phyloP scores from a whole-genome alignment of 2,329 filamentous ascomycete species.

The Penicillium sp. region DNA sequence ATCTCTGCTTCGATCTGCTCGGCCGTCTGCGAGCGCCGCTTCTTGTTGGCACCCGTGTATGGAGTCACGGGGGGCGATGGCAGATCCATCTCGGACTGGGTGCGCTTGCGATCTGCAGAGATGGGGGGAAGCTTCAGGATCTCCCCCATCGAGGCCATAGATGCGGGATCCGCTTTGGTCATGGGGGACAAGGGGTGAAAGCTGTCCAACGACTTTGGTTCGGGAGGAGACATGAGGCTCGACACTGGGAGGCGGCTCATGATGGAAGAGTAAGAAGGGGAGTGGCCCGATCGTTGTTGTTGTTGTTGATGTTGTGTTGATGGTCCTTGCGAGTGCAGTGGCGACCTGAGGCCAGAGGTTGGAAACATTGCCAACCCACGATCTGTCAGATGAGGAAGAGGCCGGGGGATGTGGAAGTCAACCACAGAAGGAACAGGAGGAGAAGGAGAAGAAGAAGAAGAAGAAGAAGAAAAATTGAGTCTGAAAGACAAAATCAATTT shows the following conservation, averaged over 20 bases:
- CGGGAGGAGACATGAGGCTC: conserved; percentile 43
- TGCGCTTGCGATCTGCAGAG: conserved; percentile 37
- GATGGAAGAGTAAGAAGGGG: conserved; percentile 16
- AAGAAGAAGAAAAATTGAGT: neutral
- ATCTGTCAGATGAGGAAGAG: neutral
- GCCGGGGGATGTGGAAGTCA: neutral
- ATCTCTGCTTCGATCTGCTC: conserved; percentile 31
- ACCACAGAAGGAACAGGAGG: neutral
- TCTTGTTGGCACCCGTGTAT: conserved; percentile 36
- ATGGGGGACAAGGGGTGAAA: conserved; percentile 31
- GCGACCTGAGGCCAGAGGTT: conserved; percentile 18
- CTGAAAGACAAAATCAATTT: neutral
- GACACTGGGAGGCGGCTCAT: conserved; percentile 42
- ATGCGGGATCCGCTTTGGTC: conserved; percentile 20
- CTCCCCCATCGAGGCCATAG: conserved; percentile 20
- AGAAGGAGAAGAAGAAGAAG: neutral
- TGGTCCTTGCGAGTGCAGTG: conserved; percentile 2
- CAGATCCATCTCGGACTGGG: conserved; percentile 40
- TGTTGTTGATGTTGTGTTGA: neutral
- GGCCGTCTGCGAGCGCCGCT: conserved; percentile 27
- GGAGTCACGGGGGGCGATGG: conserved; percentile 44
- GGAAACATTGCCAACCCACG: conserved; percentile 19
- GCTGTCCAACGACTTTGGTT: conserved; percentile 47
- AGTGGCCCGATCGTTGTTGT: neutral
- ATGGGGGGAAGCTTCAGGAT: conserved; percentile 40